A percentile compares a stretch with the other conserved stretches of the same genome.
phyloP scores from a whole-genome alignment of 257 asterid species.

The Asclepias syriaca region DNA sequence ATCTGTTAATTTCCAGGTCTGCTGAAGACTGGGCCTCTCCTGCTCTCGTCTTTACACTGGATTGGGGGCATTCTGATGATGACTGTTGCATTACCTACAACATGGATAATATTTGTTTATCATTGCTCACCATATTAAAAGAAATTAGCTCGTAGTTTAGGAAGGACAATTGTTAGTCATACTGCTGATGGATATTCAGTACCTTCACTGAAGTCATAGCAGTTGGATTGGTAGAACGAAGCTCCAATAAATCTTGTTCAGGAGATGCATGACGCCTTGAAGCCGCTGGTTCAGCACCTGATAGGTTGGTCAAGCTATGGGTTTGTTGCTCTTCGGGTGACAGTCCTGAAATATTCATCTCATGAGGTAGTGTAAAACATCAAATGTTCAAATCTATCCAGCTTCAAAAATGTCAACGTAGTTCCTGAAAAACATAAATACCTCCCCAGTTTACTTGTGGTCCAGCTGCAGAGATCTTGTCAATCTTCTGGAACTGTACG shows the following conservation, averaged over 20 bases:
- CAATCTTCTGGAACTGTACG: constrained; percentile 8
- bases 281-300: constrained; percentile 7
- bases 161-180: background rate
- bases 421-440: constrained; percentile 10
- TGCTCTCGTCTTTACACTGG: background rate
- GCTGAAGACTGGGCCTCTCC: constrained; percentile 6
- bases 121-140: background rate
- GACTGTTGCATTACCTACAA: background rate
- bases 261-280: constrained; percentile 5
- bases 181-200: constrained; percentile 1
- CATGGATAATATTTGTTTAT: background rate
- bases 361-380: constrained; percentile 3
- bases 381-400: constrained; percentile 13
- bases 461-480: constrained; percentile 13
- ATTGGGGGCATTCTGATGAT: background rate
- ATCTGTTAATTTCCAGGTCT: background rate
- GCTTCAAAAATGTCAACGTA: background rate
- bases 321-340: background rate
- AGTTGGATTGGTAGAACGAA: background rate
- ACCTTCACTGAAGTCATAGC: constrained; percentile 10
- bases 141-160: background rate
- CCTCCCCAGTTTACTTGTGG: constrained; percentile 25
- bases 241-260: background rate
- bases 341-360: constrained; percentile 9
- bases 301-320: background rate